Conservation (phyloP, 169 alveolate genomes). For the Miamiensis avidus region DNA sequence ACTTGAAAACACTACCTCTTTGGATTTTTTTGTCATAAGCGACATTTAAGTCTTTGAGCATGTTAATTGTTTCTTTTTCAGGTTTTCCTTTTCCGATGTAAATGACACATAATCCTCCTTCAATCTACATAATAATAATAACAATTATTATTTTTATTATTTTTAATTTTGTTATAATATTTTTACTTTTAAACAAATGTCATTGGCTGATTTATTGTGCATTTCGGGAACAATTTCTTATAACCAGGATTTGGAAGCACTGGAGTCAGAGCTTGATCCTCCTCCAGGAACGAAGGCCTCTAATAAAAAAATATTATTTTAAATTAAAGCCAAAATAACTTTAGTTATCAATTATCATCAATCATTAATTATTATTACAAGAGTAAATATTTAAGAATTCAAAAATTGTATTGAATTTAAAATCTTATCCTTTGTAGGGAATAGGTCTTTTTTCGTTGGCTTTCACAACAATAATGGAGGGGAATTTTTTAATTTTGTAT, state of each 20-base stretch:
- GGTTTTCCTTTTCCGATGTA: conserved; percentile 27
- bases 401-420: conserved; percentile 82
- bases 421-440: conserved; percentile 90
- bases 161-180: background rate
- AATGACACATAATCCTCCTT: conserved; percentile 51
- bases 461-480: conserved; percentile 85
- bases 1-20: conserved; percentile 36
- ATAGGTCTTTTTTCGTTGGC: conserved; percentile 79
- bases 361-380: background rate
- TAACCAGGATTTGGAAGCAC: conserved; percentile 88
- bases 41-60: conserved; percentile 9
- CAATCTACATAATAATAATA: conserved; percentile 11
- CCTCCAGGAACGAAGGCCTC: conserved; percentile 97
- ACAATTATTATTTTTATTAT: too few relatives aligned
- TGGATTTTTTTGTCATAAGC: conserved; percentile 15
- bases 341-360: too few relatives aligned
- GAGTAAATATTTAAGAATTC: conserved; percentile 95
- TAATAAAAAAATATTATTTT: background rate
- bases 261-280: conserved; percentile 80
- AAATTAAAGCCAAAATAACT: too few relatives aligned
- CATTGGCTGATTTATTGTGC: conserved; percentile 58
- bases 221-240: conserved; percentile 68
- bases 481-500: conserved; percentile 88
- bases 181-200: conserved; percentile 59
- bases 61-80: conserved; percentile 16